Percentiles rank a stretch among this genome's conserved stretches.
phyloP scores from a whole-genome alignment of 1,284 basidiomycete genomes.

The Cystobasidium slooffiae region DNA sequence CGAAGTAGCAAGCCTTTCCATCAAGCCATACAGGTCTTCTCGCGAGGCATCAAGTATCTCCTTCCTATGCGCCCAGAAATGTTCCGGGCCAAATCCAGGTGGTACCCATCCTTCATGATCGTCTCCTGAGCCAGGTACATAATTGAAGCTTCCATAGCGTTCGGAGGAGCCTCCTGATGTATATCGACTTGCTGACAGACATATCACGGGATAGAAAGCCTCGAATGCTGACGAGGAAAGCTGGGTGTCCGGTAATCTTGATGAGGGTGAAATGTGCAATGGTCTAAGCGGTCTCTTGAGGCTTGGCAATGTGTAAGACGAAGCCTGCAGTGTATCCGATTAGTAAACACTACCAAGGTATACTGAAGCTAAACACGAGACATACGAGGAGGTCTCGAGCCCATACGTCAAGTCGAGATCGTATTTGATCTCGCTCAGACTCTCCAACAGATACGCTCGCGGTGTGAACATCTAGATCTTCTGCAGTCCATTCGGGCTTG shows the following conservation, averaged over 20 bases:
- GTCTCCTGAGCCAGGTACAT: conserved; percentile 86
- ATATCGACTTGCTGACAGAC: conserved; percentile 70
- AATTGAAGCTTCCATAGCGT: conserved; percentile 70
- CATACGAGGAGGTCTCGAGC: conserved; percentile 66
- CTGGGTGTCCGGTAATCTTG: conserved; percentile 44
- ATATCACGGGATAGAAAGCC: conserved; percentile 69
- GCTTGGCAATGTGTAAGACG: conserved; percentile 63
- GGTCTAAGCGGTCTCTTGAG: conserved; percentile 66
- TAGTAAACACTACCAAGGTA: neutral
- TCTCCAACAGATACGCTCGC: conserved; percentile 62
- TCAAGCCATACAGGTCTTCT: conserved; percentile 61
- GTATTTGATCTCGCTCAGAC: conserved; percentile 74
- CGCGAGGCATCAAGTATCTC: conserved; percentile 63
- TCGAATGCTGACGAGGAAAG: conserved; percentile 1
- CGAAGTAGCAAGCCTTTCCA: conserved; percentile 7
- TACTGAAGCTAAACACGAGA: conserved; percentile 32
- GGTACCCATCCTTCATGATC: conserved; percentile 84
- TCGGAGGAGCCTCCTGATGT: conserved; percentile 56
- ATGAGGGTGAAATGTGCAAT: conserved; percentile 70
- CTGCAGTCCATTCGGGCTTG: conserved; percentile 54
- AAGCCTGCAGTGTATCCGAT: conserved; percentile 50
- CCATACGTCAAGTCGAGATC: conserved; percentile 68
- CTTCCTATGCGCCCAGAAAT: conserved; percentile 70
- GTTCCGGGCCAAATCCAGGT: conserved; percentile 70
- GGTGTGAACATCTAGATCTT: conserved; percentile 66